Evolutionary conservation across 208 protist species (phyloP), one percentile per base, ranked within the genome.

Genomic region (Naegleria fowleri): DNA sequence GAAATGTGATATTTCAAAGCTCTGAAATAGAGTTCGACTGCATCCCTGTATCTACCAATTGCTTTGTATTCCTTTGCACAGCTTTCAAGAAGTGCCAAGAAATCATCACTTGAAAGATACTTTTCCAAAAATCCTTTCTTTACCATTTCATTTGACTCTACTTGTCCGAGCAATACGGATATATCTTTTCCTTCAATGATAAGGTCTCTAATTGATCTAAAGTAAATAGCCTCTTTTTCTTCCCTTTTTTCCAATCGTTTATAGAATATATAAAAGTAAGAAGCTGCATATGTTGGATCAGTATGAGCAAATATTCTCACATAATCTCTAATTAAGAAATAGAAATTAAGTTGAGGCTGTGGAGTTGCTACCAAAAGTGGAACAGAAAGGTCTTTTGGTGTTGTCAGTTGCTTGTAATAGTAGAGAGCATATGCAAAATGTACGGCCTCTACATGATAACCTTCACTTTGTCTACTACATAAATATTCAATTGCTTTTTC

Each of bases 401-500:
- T 25, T 13, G 4, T 85, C 7, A 85, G n/a, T 15, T 58, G 41
- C 0, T 38, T 25, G 19, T 88, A 88, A 58, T 38, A 58, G 40
- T 88, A 39, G 5, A 88, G 11, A 7, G 85, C 41, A 38, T 58
- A 40, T 29, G 85, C 85, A 88, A 88, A 88, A 29, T 88, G 85
- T 36, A 58, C n/a, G 13, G 85, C 85, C 55, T 88, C 85, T 39
- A 88, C 43, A n/a, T 51, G 41, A 58, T 58, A 88, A 38, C 43
- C 41, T 58, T 58, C 85, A 58, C 39, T 58, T 33, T 88, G 22
- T 59, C 43, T 16, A 39, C 43, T 38, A 58, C 39, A 88, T 55
- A 88, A 58, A 88, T 88, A 88, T 88, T 88, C 25, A 39, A 88
- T 88, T 25, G 85, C 85, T 38, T 15, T 33, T 88, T 51, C 39